phyloP scores from a whole-genome alignment of 2,329 filamentous ascomycete species.

The Triangularia setosa region DNA sequence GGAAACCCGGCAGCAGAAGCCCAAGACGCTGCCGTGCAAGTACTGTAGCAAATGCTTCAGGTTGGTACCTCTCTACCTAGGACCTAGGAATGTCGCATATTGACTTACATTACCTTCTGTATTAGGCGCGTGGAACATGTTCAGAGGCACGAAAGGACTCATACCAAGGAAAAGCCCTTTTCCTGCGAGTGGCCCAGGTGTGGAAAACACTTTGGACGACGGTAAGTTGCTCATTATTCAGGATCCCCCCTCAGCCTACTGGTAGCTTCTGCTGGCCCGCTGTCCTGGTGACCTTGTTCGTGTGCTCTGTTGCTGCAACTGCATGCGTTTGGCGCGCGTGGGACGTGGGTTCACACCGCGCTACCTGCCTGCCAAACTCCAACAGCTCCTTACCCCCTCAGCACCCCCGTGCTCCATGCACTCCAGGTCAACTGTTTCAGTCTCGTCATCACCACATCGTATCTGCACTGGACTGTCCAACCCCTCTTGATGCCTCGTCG shows the following conservation, averaged over 20 bases:
- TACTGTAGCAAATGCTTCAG: slow-evolving; percentile 61
- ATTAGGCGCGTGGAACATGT: slow-evolving; percentile 61
- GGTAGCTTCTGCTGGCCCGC: background rate
- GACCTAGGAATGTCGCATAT: slow-evolving; percentile 28
- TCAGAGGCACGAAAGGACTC: slow-evolving; percentile 59
- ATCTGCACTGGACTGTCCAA: slow-evolving; percentile 8
- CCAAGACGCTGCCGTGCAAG: slow-evolving; percentile 59
- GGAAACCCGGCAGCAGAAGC: slow-evolving; percentile 54
- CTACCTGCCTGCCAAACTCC: slow-evolving; percentile 1
- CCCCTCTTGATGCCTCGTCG: slow-evolving; percentile 23
- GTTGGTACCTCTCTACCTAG: slow-evolving; percentile 39
- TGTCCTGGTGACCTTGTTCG: background rate
- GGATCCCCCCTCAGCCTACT: slow-evolving; percentile 1
- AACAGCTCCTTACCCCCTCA: background rate
- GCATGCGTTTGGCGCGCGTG: background rate
- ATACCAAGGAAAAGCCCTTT: slow-evolving; percentile 64
- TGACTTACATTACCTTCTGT: slow-evolving; percentile 39
- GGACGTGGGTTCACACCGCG: background rate
- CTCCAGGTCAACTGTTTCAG: background rate
- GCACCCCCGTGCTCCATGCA: background rate
- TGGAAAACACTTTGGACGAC: slow-evolving; percentile 59
- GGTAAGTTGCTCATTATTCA: slow-evolving; percentile 40
- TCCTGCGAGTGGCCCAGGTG: slow-evolving; percentile 56
- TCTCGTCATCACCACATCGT: background rate
- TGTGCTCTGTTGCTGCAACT: background rate